These are phyloP conservation scores for Ophiognomonia clavigignenti-juglandacearum DNA, from an alignment of 2,329 filamentous ascomycete species.

Conservation along the genomic window DNA sequence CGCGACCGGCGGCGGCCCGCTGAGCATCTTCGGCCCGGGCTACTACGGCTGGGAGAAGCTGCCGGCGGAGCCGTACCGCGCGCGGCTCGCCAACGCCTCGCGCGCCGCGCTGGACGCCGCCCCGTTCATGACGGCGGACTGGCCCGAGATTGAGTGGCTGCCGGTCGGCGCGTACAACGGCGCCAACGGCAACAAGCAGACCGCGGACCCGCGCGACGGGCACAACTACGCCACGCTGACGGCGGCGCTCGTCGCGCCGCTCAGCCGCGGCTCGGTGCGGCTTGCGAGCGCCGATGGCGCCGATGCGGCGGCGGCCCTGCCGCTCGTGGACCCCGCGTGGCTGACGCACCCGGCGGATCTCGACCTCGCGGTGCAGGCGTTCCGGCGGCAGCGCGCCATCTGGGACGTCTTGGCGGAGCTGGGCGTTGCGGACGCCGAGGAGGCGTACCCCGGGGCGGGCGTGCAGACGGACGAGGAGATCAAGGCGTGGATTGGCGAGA, in stretches of 20 bases:
- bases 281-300: slow-evolving; percentile 24
- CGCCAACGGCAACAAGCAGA: slow-evolving; percentile 8
- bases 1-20: neutral
- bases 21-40: slow-evolving; percentile 9
- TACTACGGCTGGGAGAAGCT: slow-evolving; percentile 13
- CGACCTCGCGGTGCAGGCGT: slow-evolving; percentile 18
- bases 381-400: slow-evolving; percentile 20
- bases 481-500: slow-evolving; percentile 19
- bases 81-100: slow-evolving; percentile 1
- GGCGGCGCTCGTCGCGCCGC: slow-evolving; percentile 21
- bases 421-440: slow-evolving; percentile 21
- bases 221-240: slow-evolving; percentile 8
- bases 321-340: slow-evolving; percentile 34
- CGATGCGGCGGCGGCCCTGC: slow-evolving; percentile 26
- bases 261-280: slow-evolving; percentile 28
- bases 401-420: slow-evolving; percentile 2
- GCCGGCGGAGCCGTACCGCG: slow-evolving; percentile 4
- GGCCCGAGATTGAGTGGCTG: slow-evolving; percentile 10
- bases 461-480: slow-evolving; percentile 18
- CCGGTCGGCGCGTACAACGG: slow-evolving; percentile 6
- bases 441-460: slow-evolving; percentile 30
- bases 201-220: slow-evolving; percentile 1
- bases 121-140: slow-evolving; percentile 9
- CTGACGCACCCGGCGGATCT: slow-evolving; percentile 19
- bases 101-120: slow-evolving; percentile 3